Evolutionary conservation across 2,329 filamentous ascomycete species (phyloP).

Genomic region (Aspergillus persii): DNA sequence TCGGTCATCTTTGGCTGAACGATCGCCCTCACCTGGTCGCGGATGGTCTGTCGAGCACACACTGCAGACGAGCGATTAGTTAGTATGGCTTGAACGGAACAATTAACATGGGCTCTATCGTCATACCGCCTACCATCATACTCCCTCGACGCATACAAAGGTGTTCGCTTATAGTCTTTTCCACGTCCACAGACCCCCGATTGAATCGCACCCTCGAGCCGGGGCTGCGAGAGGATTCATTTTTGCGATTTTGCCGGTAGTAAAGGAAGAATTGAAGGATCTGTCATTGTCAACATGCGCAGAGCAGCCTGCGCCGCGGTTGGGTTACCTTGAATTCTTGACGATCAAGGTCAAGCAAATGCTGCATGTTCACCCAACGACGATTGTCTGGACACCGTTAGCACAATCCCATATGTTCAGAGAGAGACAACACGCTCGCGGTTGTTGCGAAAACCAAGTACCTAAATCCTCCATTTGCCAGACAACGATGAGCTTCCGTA

Average conservation of each 20-base stretch:
- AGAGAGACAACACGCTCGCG: background rate
- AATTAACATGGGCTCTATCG: background rate
- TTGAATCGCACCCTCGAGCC: background rate
- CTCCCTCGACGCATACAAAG: background rate
- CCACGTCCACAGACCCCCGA: background rate
- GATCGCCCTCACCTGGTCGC: background rate
- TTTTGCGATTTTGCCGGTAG: background rate
- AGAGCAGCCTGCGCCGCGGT: background rate
- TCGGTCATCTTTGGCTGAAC: background rate
- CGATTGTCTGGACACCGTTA: background rate
- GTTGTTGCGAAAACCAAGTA: background rate
- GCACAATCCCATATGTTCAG: background rate
- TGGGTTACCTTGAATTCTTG: background rate
- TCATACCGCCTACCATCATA: slow-evolving; percentile 3
- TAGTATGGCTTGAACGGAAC: background rate
- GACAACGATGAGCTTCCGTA: background rate
- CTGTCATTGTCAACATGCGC: background rate
- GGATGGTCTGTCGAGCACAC: background rate
- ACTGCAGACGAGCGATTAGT: background rate
- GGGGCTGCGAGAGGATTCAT: background rate
- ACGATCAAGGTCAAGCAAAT: background rate
- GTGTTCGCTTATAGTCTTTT: background rate
- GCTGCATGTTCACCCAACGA: background rate
- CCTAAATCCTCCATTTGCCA: background rate
- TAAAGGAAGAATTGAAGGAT: background rate